These are phyloP conservation scores for Mytilinidion resinicola DNA, from an alignment of 495 filamentous ascomycete genomes.

Conservation along the genomic window DNA sequence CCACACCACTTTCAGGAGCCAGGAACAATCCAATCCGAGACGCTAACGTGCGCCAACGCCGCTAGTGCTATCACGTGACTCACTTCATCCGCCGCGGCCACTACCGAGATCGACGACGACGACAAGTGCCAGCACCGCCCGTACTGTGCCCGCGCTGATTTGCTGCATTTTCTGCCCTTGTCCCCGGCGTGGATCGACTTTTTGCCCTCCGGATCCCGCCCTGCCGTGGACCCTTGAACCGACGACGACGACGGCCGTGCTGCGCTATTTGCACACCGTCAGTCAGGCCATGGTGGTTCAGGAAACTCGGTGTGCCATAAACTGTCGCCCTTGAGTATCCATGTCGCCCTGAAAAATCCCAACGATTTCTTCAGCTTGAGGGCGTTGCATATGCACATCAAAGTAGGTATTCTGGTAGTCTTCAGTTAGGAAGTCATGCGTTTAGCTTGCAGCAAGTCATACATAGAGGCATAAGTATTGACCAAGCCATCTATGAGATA, in stretches of 20 bases:
- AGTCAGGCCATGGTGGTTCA: neutral
- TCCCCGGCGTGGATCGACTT: neutral
- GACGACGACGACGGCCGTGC: neutral
- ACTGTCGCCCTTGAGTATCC: neutral
- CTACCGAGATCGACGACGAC: neutral
- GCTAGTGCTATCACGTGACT: neutral
- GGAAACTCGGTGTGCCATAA: neutral
- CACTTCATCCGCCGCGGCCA: neutral
- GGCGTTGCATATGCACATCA: too few relatives aligned
- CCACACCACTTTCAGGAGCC: conserved; percentile 5
- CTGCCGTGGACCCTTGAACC: neutral
- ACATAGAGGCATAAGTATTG: too few relatives aligned
- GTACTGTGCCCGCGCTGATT: neutral
- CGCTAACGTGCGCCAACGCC: neutral
- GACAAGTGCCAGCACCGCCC: neutral
- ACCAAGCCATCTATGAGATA: too few relatives aligned
- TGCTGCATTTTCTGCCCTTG: neutral
- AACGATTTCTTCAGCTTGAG: too few relatives aligned
- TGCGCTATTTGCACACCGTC: neutral
- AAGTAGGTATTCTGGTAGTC: too few relatives aligned
- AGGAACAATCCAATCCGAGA: neutral
- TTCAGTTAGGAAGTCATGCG: too few relatives aligned
- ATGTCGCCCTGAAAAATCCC: neutral
- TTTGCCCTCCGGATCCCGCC: neutral
- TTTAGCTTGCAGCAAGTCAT: too few relatives aligned